Percentiles rank a stretch among this genome's conserved stretches.
Conservation (phyloP, 345 rosid species). For the Physaria fendleri region DNA sequence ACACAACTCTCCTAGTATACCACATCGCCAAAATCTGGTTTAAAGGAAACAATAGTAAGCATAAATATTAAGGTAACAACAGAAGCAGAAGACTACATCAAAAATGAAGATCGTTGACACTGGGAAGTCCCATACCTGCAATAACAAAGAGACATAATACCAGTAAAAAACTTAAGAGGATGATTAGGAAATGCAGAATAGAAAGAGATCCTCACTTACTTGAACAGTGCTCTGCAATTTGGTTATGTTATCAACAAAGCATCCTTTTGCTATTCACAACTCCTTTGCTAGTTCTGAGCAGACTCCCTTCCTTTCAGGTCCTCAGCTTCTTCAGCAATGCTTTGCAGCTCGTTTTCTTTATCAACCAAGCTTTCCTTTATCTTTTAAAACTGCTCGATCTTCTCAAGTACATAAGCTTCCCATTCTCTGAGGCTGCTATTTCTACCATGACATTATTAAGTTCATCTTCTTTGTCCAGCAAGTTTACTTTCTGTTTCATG, state of each 20-base stretch:
- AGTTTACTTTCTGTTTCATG: conserved; percentile 55
- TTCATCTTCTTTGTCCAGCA: conserved; percentile 70
- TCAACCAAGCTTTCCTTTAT: conserved; percentile 55
- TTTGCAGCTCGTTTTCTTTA: conserved; percentile 26
- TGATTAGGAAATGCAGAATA: no score
- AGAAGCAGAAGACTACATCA: no score
- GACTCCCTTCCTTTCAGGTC: conserved; percentile 24
- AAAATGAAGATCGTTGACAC: no score
- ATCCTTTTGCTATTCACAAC: conserved; percentile 15
- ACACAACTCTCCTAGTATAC: no score
- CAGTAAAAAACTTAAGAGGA: no score
- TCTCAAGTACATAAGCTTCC: conserved; percentile 46
- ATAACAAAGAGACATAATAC: no score
- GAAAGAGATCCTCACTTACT: conserved; percentile 9
- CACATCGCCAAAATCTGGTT: no score
- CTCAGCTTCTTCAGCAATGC: conserved; percentile 20
- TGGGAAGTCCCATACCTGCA: no score
- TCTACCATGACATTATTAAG: conserved; percentile 52
- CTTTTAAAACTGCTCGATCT: conserved; percentile 63
- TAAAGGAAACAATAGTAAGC: no score
- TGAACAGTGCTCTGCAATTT: conserved; percentile 5
- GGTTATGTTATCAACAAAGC: conserved; percentile 7
- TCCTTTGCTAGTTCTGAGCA: conserved; percentile 25
- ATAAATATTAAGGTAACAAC: no score
- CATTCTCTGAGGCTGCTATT: conserved; percentile 48